Conservation (phyloP, 1,139 yeast genomes). For the Williopsis jadinii region DNA sequence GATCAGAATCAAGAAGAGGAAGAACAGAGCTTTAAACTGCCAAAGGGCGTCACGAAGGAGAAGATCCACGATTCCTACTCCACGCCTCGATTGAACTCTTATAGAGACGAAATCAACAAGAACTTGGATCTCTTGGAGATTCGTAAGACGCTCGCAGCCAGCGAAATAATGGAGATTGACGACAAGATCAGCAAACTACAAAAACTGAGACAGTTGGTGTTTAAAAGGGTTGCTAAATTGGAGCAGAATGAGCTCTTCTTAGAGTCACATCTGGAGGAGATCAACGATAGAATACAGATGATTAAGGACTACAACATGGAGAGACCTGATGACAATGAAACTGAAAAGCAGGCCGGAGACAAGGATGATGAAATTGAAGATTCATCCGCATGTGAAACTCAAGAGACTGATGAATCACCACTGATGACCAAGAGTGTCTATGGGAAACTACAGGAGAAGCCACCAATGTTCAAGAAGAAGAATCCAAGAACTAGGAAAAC, state of each 20-base stretch:
- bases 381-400: constrained; percentile 1
- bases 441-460: constrained; percentile 29
- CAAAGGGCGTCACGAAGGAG: constrained; percentile 31
- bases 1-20: constrained; percentile 16
- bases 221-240: constrained; percentile 49
- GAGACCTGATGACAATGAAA: constrained; percentile 11
- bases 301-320: constrained; percentile 27
- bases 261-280: constrained; percentile 38
- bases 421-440: constrained; percentile 32
- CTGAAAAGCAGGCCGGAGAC: constrained; percentile 11
- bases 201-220: constrained; percentile 41
- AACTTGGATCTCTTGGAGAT: constrained; percentile 50
- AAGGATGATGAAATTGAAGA: constrained; percentile 1
- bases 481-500: constrained; percentile 36
- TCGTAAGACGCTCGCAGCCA: constrained; percentile 55
- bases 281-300: constrained; percentile 34
- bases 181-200: constrained; percentile 44
- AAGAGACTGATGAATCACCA: constrained; percentile 11
- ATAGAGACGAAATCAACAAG: constrained; percentile 35
- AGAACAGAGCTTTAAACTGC: constrained; percentile 22
- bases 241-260: constrained; percentile 52
- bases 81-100: constrained; percentile 29
- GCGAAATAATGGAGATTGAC: constrained; percentile 59
- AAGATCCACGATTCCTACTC: constrained; percentile 35
- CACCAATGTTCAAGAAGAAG: constrained; percentile 24